These are phyloP conservation scores for Vitis hybrid DNA, from an alignment of 177 flowering plant genomes.

Conservation along the genomic window DNA sequence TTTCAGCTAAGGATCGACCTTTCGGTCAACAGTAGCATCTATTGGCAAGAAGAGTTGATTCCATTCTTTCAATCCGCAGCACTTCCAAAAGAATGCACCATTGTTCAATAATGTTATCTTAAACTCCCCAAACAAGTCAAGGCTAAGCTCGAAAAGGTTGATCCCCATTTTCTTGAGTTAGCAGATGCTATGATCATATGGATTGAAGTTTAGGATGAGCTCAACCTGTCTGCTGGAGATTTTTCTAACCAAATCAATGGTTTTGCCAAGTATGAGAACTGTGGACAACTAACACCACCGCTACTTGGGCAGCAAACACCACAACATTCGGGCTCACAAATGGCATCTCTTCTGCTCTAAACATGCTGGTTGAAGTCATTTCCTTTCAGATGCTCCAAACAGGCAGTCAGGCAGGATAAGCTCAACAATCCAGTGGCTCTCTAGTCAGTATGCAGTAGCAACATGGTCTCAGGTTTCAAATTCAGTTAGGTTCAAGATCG, in stretches of 20 bases:
- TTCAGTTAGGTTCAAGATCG: too few species aligned
- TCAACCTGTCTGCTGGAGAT: slow-evolving; percentile 16
- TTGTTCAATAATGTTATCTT: slow-evolving; percentile 34
- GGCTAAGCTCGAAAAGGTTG: slow-evolving; percentile 29
- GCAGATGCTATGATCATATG: slow-evolving; percentile 42
- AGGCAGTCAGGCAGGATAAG: too few species aligned
- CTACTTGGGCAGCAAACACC: too few species aligned
- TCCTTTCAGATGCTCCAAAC: too few species aligned
- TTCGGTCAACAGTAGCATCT: slow-evolving; percentile 27
- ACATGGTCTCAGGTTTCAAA: too few species aligned
- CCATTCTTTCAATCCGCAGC: slow-evolving; percentile 31
- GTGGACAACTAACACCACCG: too few species aligned
- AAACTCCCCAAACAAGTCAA: slow-evolving; percentile 36
- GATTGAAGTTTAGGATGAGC: slow-evolving; percentile 45
- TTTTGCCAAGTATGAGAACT: slow-evolving; percentile 3
- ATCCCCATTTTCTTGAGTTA: slow-evolving; percentile 33
- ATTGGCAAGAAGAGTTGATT: slow-evolving; percentile 40
- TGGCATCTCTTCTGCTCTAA: too few species aligned
- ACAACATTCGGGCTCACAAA: too few species aligned
- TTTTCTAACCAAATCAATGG: slow-evolving; percentile 13
- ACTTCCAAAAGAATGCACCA: slow-evolving; percentile 32
- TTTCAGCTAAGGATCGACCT: too few species aligned
- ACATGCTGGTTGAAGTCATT: too few species aligned
- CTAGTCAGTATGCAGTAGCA: too few species aligned
- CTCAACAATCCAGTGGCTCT: too few species aligned